phyloP scores from a whole-genome alignment of 352 stramenopile genomes.

The Peronospora belbahrii region DNA sequence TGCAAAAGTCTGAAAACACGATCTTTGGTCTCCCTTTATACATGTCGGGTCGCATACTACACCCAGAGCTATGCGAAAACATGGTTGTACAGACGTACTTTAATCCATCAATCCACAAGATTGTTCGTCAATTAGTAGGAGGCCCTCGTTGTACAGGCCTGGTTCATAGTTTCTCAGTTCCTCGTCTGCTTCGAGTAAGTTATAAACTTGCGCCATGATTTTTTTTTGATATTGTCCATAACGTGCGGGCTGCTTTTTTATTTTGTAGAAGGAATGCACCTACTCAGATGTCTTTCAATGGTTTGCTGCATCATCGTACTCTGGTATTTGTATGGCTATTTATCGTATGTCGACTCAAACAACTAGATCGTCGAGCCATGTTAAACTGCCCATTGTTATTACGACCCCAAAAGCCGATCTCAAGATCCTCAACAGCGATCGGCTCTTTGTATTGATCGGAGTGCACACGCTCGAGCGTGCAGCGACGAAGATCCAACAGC shows the following conservation, averaged over 20 bases:
- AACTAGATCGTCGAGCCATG: slow-evolving; percentile 24
- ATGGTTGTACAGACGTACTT: slow-evolving; percentile 80
- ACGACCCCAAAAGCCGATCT: slow-evolving; percentile 52
- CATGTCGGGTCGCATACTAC: slow-evolving; percentile 76
- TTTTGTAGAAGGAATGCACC: slow-evolving; percentile 27
- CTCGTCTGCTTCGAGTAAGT: slow-evolving; percentile 36
- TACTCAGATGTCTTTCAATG: slow-evolving; percentile 59
- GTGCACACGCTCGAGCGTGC: slow-evolving; percentile 66
- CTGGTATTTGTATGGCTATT: slow-evolving; percentile 62
- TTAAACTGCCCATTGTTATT: slow-evolving; percentile 71
- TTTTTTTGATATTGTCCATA: neutral
- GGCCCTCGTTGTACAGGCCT: slow-evolving; percentile 66
- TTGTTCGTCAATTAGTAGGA: slow-evolving; percentile 71
- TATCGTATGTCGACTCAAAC: slow-evolving; percentile 62
- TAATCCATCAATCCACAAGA: slow-evolving; percentile 82
- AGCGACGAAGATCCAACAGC: slow-evolving; percentile 44
- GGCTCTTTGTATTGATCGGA: slow-evolving; percentile 67
- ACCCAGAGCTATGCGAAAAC: slow-evolving; percentile 80
- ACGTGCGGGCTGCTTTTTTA: neutral
- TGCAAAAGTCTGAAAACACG: slow-evolving; percentile 61
- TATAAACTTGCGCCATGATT: neutral
- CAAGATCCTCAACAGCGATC: slow-evolving; percentile 43
- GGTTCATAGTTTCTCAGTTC: slow-evolving; percentile 56
- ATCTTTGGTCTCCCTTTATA: slow-evolving; percentile 79
- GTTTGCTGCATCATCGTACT: slow-evolving; percentile 51